Evolutionary conservation across 2,329 filamentous ascomycete genomes (phyloP).

Genomic region (Botrytis hyacinthi): DNA sequence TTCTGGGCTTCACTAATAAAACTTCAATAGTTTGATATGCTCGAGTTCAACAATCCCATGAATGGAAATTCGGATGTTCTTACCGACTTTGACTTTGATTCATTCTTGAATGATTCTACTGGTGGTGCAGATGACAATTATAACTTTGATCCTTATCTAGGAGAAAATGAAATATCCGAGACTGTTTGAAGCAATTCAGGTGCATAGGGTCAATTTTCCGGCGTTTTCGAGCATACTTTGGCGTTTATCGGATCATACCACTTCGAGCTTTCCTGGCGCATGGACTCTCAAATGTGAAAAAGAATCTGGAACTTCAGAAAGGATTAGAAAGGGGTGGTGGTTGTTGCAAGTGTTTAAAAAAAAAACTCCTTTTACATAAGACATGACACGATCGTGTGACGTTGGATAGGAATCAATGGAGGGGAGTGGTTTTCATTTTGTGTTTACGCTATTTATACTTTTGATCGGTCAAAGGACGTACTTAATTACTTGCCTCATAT

Average conservation of each 20-base stretch:
- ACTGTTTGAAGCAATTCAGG: slow-evolving; percentile 45
- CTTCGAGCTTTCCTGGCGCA: slow-evolving; percentile 30
- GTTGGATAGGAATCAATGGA: slow-evolving; percentile 15
- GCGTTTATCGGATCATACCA: slow-evolving; percentile 39
- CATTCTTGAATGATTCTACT: slow-evolving; percentile 57
- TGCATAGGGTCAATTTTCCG: slow-evolving; percentile 30
- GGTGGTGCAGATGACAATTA: slow-evolving; percentile 50
- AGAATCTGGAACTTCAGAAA: slow-evolving; percentile 20
- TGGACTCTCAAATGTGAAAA: slow-evolving; percentile 36
- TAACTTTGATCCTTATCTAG: slow-evolving; percentile 56
- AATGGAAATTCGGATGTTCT: slow-evolving; percentile 54
- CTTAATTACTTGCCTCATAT: slow-evolving; percentile 13
- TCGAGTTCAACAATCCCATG: slow-evolving; percentile 57
- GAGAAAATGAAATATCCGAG: slow-evolving; percentile 55
- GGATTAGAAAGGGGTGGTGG: slow-evolving; percentile 18
- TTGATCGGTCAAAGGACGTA: slow-evolving; percentile 12
- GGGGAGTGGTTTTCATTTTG: not conserved
- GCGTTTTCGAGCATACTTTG: slow-evolving; percentile 39
- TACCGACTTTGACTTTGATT: slow-evolving; percentile 67
- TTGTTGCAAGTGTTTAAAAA: slow-evolving; percentile 16
- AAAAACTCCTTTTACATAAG: slow-evolving; percentile 9
- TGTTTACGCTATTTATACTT: slow-evolving; percentile 17
- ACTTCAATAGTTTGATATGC: slow-evolving; percentile 36
- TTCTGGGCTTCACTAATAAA: not conserved
- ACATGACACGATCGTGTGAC: slow-evolving; percentile 6